Percentiles rank a stretch among this genome's conserved stretches.
These are phyloP conservation scores for Aspergillus indologenus DNA, from an alignment of 495 filamentous ascomycete species.

Conservation along the genomic window DNA sequence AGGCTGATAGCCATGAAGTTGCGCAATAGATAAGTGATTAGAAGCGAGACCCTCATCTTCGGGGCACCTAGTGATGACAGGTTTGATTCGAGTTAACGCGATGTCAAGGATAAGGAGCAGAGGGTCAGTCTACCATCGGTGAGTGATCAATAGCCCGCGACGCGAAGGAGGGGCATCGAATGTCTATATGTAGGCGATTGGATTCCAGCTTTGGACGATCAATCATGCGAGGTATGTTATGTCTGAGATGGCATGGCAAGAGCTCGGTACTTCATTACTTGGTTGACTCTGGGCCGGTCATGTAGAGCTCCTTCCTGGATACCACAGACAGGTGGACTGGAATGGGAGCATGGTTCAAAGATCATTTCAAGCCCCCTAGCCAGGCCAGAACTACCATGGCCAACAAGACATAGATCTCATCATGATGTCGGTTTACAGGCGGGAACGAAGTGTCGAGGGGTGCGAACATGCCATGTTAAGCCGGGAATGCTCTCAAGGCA, in stretches of 20 bases:
- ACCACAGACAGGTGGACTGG: not conserved
- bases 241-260: not conserved
- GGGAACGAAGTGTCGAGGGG: slow-evolving; percentile 2
- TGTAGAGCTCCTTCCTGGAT: not conserved
- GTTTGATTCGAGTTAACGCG: not conserved
- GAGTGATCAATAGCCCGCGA: not conserved
- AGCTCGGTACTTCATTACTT: not conserved
- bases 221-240: not conserved
- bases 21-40: slow-evolving; percentile 2
- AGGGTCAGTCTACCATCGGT: not conserved
- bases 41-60: slow-evolving; percentile 11
- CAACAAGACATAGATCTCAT: too few species aligned
- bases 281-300: not conserved
- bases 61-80: not conserved
- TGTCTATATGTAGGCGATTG: not conserved
- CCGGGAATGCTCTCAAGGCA: not conserved
- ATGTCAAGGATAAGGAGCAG: not conserved
- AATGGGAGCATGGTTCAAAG: too few species aligned
- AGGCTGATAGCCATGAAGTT: slow-evolving; percentile 8
- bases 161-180: not conserved
- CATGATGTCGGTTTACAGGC: too few species aligned
- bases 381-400: too few species aligned
- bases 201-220: not conserved
- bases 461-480: slow-evolving; percentile 5
- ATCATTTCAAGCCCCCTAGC: too few species aligned